Evolutionary conservation across 148 eudicot species (phyloP), one percentile per base, ranked within the genome.

Genomic region (Selenicereus undatus): DNA sequence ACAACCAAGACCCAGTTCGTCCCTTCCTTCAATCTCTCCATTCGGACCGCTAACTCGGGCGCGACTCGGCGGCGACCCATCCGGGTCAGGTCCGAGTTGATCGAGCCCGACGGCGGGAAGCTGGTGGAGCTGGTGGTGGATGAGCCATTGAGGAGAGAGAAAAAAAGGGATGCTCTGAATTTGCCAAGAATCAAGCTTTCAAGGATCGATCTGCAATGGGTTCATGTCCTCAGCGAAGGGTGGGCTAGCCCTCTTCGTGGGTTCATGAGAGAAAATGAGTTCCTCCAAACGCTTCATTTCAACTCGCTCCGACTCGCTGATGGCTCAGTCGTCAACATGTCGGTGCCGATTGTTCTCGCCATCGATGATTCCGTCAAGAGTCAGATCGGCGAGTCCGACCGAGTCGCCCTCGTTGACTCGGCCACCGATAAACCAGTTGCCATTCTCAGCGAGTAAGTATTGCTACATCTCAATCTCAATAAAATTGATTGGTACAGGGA

Each of bases 241-340:
- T 95, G 98, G 98, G 98, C 98, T 8, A 92, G 92, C 83, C 98
- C 98, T 27, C 88, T 95, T 26, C 74, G 71, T 43, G 98, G 98
- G 45, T 95, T 93, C 91, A 95, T 95, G 98, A 88, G 92, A 87
- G 92, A 95, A 73, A 82, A 84, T 65, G 92, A 95, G 98, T 95
- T 93, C 97, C 98, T 95, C 97, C 97, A 95, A 93, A 95, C 98
- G 85, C 97, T 95, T 95, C 98, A 95, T 95, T 95, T 95, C 87
- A 93, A 93, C 60, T 89, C 91, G 83, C 91, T 95, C 85, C 93
- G 97, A 14, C 85, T 91, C 18, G 90, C 70, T 14, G 86, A 89
- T 73, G 98, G 94, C 8, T 85, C 90, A 1, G 78, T 88, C 42
- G 96, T 93, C 74, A 93, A 95, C 80, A 95, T 95, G 98, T 95